Evolutionary conservation across 139 green algal genomes (phyloP).

Genomic region (Picochlorum costavermella): DNA sequence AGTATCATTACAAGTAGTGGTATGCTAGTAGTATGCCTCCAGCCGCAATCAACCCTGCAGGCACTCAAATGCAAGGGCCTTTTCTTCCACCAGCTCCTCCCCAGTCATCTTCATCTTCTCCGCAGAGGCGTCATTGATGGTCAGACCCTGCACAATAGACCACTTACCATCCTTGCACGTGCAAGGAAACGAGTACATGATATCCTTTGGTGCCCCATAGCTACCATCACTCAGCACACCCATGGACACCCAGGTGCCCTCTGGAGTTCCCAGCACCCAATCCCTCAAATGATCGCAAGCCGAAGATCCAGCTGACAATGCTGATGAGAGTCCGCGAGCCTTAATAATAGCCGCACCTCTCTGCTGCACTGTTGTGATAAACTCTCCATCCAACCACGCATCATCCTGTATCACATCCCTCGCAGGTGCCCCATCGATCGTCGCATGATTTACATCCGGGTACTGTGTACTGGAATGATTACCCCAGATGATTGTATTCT

Average conservation of each 20-base stretch:
- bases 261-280: constrained; percentile 77
- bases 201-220: constrained; percentile 62
- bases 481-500: constrained; percentile 95
- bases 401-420: constrained; percentile 53
- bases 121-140: constrained; percentile 56
- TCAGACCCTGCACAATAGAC: constrained; percentile 78
- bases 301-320: constrained; percentile 77
- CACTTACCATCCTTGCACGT: constrained; percentile 79
- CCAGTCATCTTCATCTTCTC: constrained; percentile 71
- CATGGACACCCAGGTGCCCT: constrained; percentile 74
- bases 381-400: constrained; percentile 75
- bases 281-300: constrained; percentile 87
- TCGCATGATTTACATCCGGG: constrained; percentile 88
- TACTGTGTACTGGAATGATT: constrained; percentile 93
- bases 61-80: constrained; percentile 51
- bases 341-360: constrained; percentile 90
- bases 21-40: background rate
- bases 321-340: constrained; percentile 70
- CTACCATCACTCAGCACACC: constrained; percentile 77
- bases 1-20: background rate
- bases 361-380: constrained; percentile 85
- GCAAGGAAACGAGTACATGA: constrained; percentile 84
- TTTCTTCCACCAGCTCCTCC: constrained; percentile 80
- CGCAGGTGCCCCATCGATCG: constrained; percentile 66
- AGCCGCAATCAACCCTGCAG: constrained; percentile 9